Evolutionary conservation across 805 yeast species (phyloP), one percentile per base, ranked within the genome.

Genomic region (Candida ascalaphidarum): DNA sequence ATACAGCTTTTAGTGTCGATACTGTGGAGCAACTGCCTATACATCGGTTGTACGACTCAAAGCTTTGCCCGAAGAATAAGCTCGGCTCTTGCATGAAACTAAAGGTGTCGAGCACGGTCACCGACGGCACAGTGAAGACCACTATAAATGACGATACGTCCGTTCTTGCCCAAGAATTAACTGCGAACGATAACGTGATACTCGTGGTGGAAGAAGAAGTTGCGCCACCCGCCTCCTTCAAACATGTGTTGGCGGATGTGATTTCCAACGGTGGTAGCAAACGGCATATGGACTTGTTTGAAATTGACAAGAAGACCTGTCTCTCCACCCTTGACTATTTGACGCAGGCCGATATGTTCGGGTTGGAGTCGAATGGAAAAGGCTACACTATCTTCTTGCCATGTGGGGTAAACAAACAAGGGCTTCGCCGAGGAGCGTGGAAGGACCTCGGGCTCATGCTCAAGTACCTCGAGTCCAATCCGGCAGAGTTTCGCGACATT

Each of bases 311-410:
- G 35, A 43, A 47, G 11, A 49, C 55, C 28, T 81, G 92, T 42
- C 69, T 94, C 3, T 70, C 61, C 35, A 76, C 94, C 0, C 44
- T 85, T 26, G 56, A 64, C 11, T 74, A 72, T 39, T 49, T 88
- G 33, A 65, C 70, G 26, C 53, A 66, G 11, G 61, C 74, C 23
- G 66, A 62, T 7, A 48, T 83, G 18, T 52, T 74, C 14, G 68
- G 70, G 32, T 59, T 80, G 23, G 55, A 65, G 9, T 65, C 64
- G 4, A 79, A 77, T 33, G 45, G 43, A 16, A 43, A 58, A 13
- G 94, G 94, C 0, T 84, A 85, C 55, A 74, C 96, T 0, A 54
- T 79, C 0, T 71, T 88, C 29, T 56, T 88, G 17, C 97, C 97
- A 0, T 77, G 86, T 32, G 75, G 81, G 64, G 6, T 21, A 21